Base-by-base conservation (phyloP, 179 eudicot genomes). In the Corrigiola litoralis region DNA sequence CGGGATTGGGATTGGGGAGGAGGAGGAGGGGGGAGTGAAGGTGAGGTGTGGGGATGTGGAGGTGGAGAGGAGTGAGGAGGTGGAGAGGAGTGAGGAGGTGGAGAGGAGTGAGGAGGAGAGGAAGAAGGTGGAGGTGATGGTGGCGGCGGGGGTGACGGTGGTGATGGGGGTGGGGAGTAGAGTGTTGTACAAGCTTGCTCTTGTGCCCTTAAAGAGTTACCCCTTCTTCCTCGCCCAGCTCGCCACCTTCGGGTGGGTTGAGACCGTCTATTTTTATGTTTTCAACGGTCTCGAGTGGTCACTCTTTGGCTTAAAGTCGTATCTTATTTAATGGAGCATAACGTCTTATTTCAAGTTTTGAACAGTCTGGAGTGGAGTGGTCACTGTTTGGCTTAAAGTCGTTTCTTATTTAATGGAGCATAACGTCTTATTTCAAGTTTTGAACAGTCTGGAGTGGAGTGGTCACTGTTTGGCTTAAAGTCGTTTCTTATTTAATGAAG, bases 161-260 rank as follows among this genome's bases (percentile, higher is more conserved):
- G 92, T 83, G 27, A 61, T 92, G 34, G 98, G 98, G 1, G 98
- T 92, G 6, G 98, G 83, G 42, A 90, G 90, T 80, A 81, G 99
- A 21, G 99, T 94, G 55, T 70, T 92, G 37, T 87, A 94, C 65
- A 94, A 94, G 73, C 68, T 92, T 38, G 99, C 99, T 8, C 75
- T 94, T 67, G 98, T 90, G 58, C 99, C 99, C 7, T 79, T 94
- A 46, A 87, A 82, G 70, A 84, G 78, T 18, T 86, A 94, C 66
- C 97, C 99, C 0, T 94, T 90, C 73, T 94, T 94, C 36, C 82
- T 94, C 14, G 99, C 99, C 74, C 99, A 94, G 71, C 72, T 94
- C 64, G 95, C 99, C 58, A 94, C 99, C 49, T 83, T 94, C 58
- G 99, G 99, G 98, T 92, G n/a, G n/a, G 85, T 18, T 16, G 13